Percentiles rank a stretch among this genome's conserved stretches.
phyloP scores from a whole-genome alignment of 2,329 filamentous ascomycete species.

The Fusarium sp. region DNA sequence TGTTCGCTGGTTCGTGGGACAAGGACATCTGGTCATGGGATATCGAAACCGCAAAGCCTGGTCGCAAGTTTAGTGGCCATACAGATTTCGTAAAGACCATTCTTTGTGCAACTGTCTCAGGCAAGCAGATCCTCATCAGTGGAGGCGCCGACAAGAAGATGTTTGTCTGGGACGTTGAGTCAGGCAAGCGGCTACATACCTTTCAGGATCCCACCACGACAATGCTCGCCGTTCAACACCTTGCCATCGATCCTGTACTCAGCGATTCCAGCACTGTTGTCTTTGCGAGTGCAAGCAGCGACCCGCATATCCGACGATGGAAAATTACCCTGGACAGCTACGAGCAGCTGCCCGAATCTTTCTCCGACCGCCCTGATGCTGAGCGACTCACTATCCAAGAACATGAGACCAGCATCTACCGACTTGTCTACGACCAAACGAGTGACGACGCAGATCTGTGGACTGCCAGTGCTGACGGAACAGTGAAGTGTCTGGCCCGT shows the following conservation, averaged over 20 bases:
- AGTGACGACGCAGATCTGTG: conserved; percentile 80
- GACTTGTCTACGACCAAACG: conserved; percentile 76
- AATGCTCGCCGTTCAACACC: conserved; percentile 83
- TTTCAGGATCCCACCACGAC: conserved; percentile 78
- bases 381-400: conserved; percentile 72
- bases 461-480: conserved; percentile 94
- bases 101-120: conserved; percentile 70
- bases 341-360: conserved; percentile 66
- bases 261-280: conserved; percentile 64
- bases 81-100: conserved; percentile 92
- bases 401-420: conserved; percentile 93
- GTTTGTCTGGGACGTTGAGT: conserved; percentile 83
- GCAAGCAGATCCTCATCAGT: conserved; percentile 75
- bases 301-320: conserved; percentile 85
- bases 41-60: conserved; percentile 65
- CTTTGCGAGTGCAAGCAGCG: conserved; percentile 84
- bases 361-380: conserved; percentile 56
- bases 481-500: conserved; percentile 82
- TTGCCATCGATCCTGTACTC: conserved; percentile 78
- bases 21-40: conserved; percentile 92
- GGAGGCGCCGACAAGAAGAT: conserved; percentile 84
- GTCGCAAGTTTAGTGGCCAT: conserved; percentile 79
- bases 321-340: conserved; percentile 66
- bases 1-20: conserved; percentile 96
- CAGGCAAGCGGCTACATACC: conserved; percentile 77